Conservation (phyloP, 306 rosid species). For the Betula pendula region DNA sequence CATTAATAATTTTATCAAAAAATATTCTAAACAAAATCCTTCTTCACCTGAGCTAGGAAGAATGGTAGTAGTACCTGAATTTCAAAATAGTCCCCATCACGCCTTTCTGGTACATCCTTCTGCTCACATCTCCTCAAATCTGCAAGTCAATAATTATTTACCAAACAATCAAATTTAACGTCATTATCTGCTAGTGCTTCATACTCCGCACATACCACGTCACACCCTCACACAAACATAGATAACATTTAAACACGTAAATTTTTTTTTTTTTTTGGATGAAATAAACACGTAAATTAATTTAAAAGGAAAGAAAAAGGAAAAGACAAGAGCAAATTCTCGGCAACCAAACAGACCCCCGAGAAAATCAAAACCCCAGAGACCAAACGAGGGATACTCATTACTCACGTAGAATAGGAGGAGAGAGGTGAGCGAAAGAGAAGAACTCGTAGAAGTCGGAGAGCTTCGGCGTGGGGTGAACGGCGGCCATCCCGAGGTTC, state of each 20-base stretch:
- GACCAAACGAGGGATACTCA: slow-evolving; percentile 37
- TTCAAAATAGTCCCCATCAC: slow-evolving; percentile 63
- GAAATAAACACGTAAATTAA: too few relatives aligned
- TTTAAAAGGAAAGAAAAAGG: too few relatives aligned
- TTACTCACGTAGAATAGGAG: slow-evolving; percentile 81
- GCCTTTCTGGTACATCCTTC: slow-evolving; percentile 47
- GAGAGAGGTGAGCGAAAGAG: slow-evolving; percentile 66
- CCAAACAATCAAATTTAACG: not conserved
- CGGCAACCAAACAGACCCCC: not conserved
- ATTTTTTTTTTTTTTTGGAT: too few relatives aligned
- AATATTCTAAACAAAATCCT: not conserved
- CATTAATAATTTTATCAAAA: not conserved
- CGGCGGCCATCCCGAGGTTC: slow-evolving; percentile 74
- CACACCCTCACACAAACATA: too few relatives aligned
- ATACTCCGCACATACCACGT: too few relatives aligned
- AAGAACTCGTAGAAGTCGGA: slow-evolving; percentile 93
- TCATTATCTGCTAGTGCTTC: too few relatives aligned
- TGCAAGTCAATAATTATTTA: slow-evolving; percentile 13
- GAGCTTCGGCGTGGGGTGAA: slow-evolving; percentile 88
- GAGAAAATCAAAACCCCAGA: not conserved
- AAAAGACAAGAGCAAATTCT: not conserved
- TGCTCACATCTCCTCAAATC: slow-evolving; percentile 65
- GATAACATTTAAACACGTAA: too few relatives aligned
- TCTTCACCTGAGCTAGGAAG: not conserved
- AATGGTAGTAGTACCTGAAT: slow-evolving; percentile 56